These are phyloP conservation scores for Penicillium sp. DNA, from an alignment of 2,329 filamentous ascomycete genomes.

Conservation along the genomic window DNA sequence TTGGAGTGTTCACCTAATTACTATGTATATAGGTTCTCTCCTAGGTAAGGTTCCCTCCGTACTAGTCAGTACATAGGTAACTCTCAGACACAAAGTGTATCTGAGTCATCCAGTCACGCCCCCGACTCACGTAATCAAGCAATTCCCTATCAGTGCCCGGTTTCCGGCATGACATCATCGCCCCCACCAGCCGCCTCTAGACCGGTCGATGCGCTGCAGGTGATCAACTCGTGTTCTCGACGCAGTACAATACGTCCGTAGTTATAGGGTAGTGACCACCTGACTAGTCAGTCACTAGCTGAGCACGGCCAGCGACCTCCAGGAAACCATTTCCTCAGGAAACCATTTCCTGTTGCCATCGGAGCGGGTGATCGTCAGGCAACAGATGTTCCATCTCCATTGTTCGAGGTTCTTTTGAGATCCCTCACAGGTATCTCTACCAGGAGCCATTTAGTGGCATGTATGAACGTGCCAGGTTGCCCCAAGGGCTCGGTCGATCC, in stretches of 20 bases:
- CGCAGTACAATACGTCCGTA: background rate
- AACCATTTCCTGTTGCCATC: slow-evolving; percentile 14
- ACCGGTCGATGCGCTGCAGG: slow-evolving; percentile 35
- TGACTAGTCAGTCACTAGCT: slow-evolving; percentile 7
- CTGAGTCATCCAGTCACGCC: background rate
- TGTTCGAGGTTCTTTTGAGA: no score
- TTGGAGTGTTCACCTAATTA: no score
- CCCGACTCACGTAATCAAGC: slow-evolving; percentile 15
- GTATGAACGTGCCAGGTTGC: background rate
- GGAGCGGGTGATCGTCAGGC: slow-evolving; percentile 30
- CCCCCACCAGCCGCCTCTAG: slow-evolving; percentile 29
- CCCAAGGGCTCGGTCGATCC: background rate
- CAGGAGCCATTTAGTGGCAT: no score
- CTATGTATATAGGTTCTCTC: no score
- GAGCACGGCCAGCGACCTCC: background rate
- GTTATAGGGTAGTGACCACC: no score
- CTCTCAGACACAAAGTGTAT: no score
- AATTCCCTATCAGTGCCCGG: slow-evolving; percentile 21
- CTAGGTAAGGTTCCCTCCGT: no score
- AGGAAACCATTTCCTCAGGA: slow-evolving; percentile 22
- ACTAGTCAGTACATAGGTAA: no score
- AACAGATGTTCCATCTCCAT: slow-evolving; percentile 11
- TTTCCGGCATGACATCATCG: slow-evolving; percentile 31
- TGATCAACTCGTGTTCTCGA: slow-evolving; percentile 15
- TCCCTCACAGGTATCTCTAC: no score